phyloP scores from a whole-genome alignment of 1,284 basidiomycete genomes.

The Stygiomarasmius scandens region DNA sequence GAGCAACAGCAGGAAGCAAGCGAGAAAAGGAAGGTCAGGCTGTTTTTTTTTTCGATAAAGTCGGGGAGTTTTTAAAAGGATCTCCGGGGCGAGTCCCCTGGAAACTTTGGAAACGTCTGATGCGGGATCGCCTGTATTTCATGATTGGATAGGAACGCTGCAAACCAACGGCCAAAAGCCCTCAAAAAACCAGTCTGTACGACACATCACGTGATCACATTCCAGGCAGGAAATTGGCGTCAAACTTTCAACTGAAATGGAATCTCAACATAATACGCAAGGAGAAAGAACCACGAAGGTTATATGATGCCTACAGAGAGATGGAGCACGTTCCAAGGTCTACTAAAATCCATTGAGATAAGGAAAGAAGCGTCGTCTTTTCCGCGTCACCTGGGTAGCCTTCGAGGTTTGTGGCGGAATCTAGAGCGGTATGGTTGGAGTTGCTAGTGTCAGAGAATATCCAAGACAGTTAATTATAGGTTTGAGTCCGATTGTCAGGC shows the following conservation, averaged over 20 bases:
- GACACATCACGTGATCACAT: constrained; percentile 2
- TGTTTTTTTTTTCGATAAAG: background rate
- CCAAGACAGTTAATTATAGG: too few relatives aligned
- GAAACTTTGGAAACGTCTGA: background rate
- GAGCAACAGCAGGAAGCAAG: background rate
- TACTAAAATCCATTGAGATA: background rate
- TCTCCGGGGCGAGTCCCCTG: background rate
- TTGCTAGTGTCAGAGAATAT: too few relatives aligned
- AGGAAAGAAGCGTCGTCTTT: background rate
- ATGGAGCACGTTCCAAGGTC: background rate
- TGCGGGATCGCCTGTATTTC: constrained; percentile 3
- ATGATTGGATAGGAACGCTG: constrained; percentile 3
- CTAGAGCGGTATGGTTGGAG: background rate
- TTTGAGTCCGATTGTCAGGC: too few relatives aligned
- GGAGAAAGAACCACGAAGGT: background rate
- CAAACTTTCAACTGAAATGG: background rate
- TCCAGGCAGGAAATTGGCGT: background rate
- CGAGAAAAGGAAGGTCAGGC: background rate
- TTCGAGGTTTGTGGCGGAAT: background rate
- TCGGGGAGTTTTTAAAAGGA: background rate
- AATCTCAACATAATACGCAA: background rate
- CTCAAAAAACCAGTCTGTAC: constrained; percentile 4
- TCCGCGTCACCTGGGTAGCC: too few relatives aligned
- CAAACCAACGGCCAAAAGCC: constrained; percentile 14
- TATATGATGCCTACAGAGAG: background rate